Evolutionary conservation across 1,284 basidiomycete species (phyloP), one percentile per base, ranked within the genome.

Genomic region (Leccinum cinnamomeum): DNA sequence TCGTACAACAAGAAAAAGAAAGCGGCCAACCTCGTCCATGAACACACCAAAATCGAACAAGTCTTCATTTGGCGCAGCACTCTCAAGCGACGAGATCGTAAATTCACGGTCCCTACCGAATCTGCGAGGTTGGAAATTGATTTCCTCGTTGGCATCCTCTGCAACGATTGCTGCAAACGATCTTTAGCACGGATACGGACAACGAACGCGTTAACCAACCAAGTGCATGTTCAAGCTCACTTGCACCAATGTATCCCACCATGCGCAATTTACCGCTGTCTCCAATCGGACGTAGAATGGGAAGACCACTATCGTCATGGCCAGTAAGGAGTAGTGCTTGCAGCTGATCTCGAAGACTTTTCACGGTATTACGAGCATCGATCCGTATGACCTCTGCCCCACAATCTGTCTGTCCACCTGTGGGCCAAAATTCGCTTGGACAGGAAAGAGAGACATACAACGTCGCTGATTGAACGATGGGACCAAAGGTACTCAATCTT

Each of bases 201-300:
- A 25, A 63, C 50, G 55, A 62, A 46, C 2, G 5, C 41, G 57
- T 61, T 53, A 18, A 79, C 88, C 67, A 72, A 95, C 94, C 85
- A n/a, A 97, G 78, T 3, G 94, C 95, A 75, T 98, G 94, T 70
- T 97, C 95, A 30, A 99, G 83, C 76, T 98, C 97, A 72, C 89
- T 94, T 37, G 90, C 86, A 0, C 95, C 94, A 64, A 98, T 91
- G 75, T 96, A 97, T 3, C 95, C 97, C n/a, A 94, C 84, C 81
- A 97, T 84, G 48, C 91, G 84, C 67, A 83, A 67, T 39, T 84
- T 82, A 23, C 81, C 78, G 5, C 78, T 78, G 56, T 83, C 73
- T 8, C 62, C 65, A 72, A 79, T 82, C 25, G 68, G 76, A 66
- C 81, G 77, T 56, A 96, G 74, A 62, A 98, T 90, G 0, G 96